Evolutionary conservation across 2,329 filamentous ascomycete genomes (phyloP).

Genomic region (Mollisiaceae sp.): DNA sequence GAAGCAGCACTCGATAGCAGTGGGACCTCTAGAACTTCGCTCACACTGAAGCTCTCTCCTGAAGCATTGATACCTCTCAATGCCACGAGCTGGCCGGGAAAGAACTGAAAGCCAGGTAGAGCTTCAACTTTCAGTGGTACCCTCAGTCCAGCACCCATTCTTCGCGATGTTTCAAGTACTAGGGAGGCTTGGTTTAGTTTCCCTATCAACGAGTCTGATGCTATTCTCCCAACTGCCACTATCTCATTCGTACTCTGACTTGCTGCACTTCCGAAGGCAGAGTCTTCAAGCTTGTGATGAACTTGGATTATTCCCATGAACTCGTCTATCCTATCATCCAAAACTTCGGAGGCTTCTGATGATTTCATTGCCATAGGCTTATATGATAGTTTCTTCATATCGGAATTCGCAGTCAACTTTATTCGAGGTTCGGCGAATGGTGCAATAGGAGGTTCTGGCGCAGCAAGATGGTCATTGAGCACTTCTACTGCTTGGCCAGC

Average conservation of each 20-base stretch:
- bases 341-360: slow-evolving; percentile 87
- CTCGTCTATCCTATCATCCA: slow-evolving; percentile 94
- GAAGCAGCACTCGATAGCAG: slow-evolving; percentile 78
- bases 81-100: slow-evolving; percentile 93
- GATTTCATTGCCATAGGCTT: slow-evolving; percentile 95
- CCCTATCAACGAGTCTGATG: slow-evolving; percentile 84
- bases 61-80: slow-evolving; percentile 85
- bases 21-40: slow-evolving; percentile 76
- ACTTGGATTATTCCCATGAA: slow-evolving; percentile 77
- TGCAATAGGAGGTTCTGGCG: slow-evolving; percentile 71
- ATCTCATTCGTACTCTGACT: slow-evolving; percentile 84
- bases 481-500: slow-evolving; percentile 83
- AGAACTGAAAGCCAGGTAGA: slow-evolving; percentile 77
- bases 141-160: slow-evolving; percentile 80
- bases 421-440: slow-evolving; percentile 78
- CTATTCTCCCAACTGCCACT: slow-evolving; percentile 89
- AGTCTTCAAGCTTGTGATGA: slow-evolving; percentile 76
- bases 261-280: slow-evolving; percentile 85
- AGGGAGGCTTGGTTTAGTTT: slow-evolving; percentile 85
- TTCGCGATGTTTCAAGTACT: slow-evolving; percentile 85
- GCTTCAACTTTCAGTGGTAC: slow-evolving; percentile 79
- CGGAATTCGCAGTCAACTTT: slow-evolving; percentile 83
- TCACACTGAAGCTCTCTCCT: slow-evolving; percentile 80
- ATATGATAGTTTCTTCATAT: slow-evolving; percentile 89
- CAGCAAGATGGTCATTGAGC: slow-evolving; percentile 75